A percentile compares a stretch with the other conserved stretches of the same genome.
Conservation (phyloP, 2,329 filamentous ascomycete genomes). For the Exophiala dermatitidis region DNA sequence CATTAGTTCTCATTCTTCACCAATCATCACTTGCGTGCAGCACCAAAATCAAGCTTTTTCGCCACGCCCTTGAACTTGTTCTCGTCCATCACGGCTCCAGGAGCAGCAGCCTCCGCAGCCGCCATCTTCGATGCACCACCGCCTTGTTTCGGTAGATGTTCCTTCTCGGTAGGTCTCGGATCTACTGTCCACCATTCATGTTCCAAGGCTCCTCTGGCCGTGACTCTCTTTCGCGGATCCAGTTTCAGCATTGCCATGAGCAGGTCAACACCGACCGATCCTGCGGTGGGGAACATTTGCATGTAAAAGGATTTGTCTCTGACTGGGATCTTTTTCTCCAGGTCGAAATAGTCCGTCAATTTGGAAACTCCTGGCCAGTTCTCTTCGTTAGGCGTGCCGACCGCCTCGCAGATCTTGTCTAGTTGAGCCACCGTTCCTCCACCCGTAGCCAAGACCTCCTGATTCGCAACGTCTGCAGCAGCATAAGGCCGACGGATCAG, state of each 20-base stretch:
- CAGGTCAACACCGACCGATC: constrained; percentile 75
- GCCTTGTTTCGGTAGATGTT: constrained; percentile 71
- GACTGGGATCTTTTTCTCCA: constrained; percentile 49
- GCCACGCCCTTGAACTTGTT: constrained; percentile 64
- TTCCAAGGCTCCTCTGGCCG: constrained; percentile 66
- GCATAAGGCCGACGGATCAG: constrained; percentile 76
- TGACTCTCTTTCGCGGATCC: constrained; percentile 78
- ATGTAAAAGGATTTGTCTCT: constrained; percentile 66
- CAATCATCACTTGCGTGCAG: constrained; percentile 5
- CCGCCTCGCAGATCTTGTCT: constrained; percentile 69
- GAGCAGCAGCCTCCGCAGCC: constrained; percentile 71
- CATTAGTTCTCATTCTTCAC: background rate
- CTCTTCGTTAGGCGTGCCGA: constrained; percentile 87
- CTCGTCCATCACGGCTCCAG: constrained; percentile 56
- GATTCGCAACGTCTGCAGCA: constrained; percentile 67
- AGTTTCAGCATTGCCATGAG: constrained; percentile 77
- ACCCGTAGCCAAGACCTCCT: constrained; percentile 18
- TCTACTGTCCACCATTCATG: constrained; percentile 82
- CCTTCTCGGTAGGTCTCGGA: constrained; percentile 72
- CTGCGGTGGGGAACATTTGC: constrained; percentile 69
- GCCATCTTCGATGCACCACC: constrained; percentile 65
- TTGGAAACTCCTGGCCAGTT: constrained; percentile 89
- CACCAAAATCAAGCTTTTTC: constrained; percentile 71
- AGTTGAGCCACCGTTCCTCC: constrained; percentile 63
- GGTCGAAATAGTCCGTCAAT: constrained; percentile 69